phyloP scores from a whole-genome alignment of 306 rosid species.

The Prunus fruticosa region DNA sequence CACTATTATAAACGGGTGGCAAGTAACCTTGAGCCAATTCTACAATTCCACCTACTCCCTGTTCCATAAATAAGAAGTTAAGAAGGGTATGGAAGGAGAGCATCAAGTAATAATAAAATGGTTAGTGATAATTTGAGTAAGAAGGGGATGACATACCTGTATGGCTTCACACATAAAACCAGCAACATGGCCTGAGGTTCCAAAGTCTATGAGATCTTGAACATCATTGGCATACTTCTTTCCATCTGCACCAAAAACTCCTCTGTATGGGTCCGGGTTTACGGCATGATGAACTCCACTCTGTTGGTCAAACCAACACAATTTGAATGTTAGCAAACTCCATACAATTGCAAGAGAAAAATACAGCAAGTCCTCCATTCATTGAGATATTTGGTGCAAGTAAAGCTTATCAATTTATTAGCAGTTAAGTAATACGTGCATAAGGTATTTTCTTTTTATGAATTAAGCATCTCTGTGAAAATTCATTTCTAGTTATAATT shows the following conservation, averaged over 20 bases:
- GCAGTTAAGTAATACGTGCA: not conserved
- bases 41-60: slow-evolving; percentile 94
- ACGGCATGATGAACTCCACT: slow-evolving; percentile 89
- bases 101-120: not conserved
- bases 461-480: too few species aligned
- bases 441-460: not conserved
- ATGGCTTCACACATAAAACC: slow-evolving; percentile 86
- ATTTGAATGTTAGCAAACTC: not conserved
- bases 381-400: not conserved
- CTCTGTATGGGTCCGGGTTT: slow-evolving; percentile 95
- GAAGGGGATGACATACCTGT: slow-evolving; percentile 45
- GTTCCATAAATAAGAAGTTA: not conserved
- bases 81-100: not conserved
- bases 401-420: not conserved
- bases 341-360: not conserved
- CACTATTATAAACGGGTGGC: slow-evolving; percentile 50
- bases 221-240: slow-evolving; percentile 88
- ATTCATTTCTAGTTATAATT: too few species aligned
- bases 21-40: slow-evolving; percentile 94
- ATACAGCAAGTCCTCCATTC: not conserved
- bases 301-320: slow-evolving; percentile 36
- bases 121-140: slow-evolving; percentile 1
- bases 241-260: slow-evolving; percentile 89
- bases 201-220: slow-evolving; percentile 73
- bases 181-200: slow-evolving; percentile 85